A percentile compares a stretch with the other conserved stretches of the same genome.
Evolutionary conservation across 495 filamentous ascomycete genomes (phyloP).

Genomic region (Glutinoglossum americanum): DNA sequence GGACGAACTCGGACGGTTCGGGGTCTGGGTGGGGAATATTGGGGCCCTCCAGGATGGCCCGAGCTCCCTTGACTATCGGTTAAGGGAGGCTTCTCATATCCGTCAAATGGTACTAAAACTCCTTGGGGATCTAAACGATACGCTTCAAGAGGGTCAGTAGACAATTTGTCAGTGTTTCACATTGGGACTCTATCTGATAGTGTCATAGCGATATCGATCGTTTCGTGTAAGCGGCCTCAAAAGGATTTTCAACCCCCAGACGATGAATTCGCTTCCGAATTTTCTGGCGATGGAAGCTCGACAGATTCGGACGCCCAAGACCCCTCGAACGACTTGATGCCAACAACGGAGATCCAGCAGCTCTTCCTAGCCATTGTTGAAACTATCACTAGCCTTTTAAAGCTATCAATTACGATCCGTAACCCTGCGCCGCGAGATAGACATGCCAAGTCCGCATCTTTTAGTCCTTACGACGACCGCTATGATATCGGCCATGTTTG

Average conservation of each 20-base stretch:
- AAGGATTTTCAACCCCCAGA: no score
- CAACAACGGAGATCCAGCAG: slow-evolving; percentile 5
- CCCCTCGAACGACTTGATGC: no score
- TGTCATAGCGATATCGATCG: no score
- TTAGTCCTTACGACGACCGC: not conserved
- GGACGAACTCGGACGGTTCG: not conserved
- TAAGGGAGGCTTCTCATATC: not conserved
- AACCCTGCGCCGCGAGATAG: slow-evolving; percentile 18
- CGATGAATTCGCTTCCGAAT: no score
- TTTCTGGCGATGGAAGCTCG: no score
- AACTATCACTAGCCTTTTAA: slow-evolving; percentile 15
- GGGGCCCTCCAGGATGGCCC: not conserved
- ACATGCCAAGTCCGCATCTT: slow-evolving; percentile 12
- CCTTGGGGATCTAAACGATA: not conserved
- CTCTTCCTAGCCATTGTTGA: slow-evolving; percentile 10
- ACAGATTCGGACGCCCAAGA: no score
- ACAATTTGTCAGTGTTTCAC: no score
- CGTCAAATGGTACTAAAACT: not conserved
- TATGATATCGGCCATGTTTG: not conserved
- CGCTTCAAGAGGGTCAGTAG: no score
- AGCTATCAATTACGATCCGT: slow-evolving; percentile 16
- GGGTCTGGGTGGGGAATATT: slow-evolving; percentile 1
- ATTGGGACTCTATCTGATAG: no score
- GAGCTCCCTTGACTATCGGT: not conserved
- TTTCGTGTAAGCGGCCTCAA: no score